Conservation (phyloP, 2,329 filamentous ascomycete genomes). For the Rhynchosporium graminicola region DNA sequence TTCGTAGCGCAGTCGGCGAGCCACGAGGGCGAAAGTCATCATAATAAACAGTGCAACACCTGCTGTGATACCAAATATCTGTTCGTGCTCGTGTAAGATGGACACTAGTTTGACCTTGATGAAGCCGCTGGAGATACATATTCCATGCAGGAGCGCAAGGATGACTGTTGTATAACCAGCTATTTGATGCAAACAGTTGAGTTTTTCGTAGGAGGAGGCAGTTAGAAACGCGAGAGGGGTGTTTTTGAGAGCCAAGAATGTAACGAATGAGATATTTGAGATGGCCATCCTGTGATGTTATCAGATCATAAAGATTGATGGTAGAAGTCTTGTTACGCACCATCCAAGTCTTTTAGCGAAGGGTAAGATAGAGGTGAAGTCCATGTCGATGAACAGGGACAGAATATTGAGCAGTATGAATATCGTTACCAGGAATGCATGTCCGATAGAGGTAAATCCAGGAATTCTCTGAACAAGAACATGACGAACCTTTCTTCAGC, state of each 20-base stretch:
- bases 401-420: conserved; percentile 44
- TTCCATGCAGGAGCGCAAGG: conserved; percentile 49
- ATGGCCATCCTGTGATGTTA: conserved; percentile 47
- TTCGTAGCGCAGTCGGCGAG: conserved; percentile 52
- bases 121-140: conserved; percentile 23
- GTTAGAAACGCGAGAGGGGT: conserved; percentile 57
- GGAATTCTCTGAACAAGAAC: conserved; percentile 27
- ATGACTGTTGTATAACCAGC: conserved; percentile 52
- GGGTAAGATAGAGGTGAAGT: conserved; percentile 24
- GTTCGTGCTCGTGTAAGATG: conserved; percentile 30
- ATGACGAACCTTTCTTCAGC: conserved; percentile 24
- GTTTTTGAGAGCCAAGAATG: conserved; percentile 59
- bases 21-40: conserved; percentile 18
- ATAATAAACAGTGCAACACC: conserved; percentile 46
- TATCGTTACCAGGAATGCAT: conserved; percentile 42
- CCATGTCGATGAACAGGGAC: conserved; percentile 41
- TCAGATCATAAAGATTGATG: conserved; percentile 17
- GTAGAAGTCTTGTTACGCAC: conserved; percentile 22
- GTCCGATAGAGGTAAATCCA: conserved; percentile 45
- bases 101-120: conserved; percentile 44
- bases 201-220: conserved; percentile 57
- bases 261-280: conserved; percentile 52
- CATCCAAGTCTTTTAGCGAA: conserved; percentile 33
- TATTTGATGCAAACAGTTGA: conserved; percentile 58
- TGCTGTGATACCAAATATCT: conserved; percentile 48